Conservation (phyloP, 768 basidiomycete genomes). For the Boletus tylopilopsis region DNA sequence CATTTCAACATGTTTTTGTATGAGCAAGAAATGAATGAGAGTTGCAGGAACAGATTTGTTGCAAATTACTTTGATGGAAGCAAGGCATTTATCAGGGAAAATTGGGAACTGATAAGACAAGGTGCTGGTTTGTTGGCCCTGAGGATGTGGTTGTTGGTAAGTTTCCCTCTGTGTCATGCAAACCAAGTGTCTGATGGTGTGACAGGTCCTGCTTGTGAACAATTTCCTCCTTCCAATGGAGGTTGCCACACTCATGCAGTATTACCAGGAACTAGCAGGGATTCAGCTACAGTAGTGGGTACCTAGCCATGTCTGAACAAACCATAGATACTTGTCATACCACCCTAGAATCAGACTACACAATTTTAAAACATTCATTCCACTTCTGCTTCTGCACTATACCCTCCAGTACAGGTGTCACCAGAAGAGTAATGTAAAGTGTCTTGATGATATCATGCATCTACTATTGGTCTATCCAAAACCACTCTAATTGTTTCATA, state of each 20-base stretch:
- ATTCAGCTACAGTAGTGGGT: conserved; percentile 37
- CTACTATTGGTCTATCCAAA: too few species aligned
- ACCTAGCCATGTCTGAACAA: not conserved
- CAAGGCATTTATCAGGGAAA: conserved; percentile 51
- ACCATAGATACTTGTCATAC: too few species aligned
- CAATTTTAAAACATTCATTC: too few species aligned
- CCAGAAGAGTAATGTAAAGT: too few species aligned
- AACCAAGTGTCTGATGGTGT: not conserved
- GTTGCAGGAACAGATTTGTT: conserved; percentile 50
- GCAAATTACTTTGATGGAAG: conserved; percentile 51
- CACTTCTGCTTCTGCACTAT: too few species aligned
- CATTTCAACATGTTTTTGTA: not conserved
- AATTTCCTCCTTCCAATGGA: conserved; percentile 50
- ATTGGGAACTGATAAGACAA: conserved; percentile 63
- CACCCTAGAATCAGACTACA: too few species aligned
- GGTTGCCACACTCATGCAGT: conserved; percentile 45
- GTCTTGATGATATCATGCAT: too few species aligned
- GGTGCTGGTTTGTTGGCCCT: conserved; percentile 69
- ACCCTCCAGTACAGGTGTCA: too few species aligned
- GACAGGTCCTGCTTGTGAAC: conserved; percentile 51
- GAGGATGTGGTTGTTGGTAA: conserved; percentile 57
- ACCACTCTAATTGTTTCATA: too few species aligned
- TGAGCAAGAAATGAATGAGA: not conserved
- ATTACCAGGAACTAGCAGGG: conserved; percentile 52
- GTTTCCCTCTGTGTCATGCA: conserved; percentile 12